phyloP scores from a whole-genome alignment of 2,329 filamentous ascomycete species.

The Fusarium domesticum region DNA sequence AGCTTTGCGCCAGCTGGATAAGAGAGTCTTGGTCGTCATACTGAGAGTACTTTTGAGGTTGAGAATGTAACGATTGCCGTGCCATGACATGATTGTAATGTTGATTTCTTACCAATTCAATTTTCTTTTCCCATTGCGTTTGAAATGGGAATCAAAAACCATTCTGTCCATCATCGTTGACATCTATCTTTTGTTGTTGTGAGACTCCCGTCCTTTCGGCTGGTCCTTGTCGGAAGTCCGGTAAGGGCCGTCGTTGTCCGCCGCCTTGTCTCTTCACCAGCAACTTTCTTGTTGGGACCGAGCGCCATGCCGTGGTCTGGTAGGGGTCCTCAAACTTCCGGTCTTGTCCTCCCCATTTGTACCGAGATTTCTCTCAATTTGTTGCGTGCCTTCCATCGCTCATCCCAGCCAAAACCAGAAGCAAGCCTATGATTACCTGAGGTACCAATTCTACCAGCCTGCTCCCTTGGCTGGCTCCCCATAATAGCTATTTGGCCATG shows the following conservation, averaged over 20 bases:
- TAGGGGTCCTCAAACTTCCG: slow-evolving; percentile 27
- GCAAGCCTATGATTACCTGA: too few species aligned
- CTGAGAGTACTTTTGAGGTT: too few species aligned
- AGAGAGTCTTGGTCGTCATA: too few species aligned
- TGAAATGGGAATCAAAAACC: too few species aligned
- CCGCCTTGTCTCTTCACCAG: slow-evolving; percentile 6
- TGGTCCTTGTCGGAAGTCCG: slow-evolving; percentile 23
- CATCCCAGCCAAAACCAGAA: too few species aligned
- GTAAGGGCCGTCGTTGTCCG: slow-evolving; percentile 29
- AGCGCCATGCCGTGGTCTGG: slow-evolving; percentile 16
- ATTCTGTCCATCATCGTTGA: too few species aligned
- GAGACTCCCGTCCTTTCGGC: neutral
- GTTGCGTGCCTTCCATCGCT: slow-evolving; percentile 29
- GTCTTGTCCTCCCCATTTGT: slow-evolving; percentile 24
- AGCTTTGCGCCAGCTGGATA: too few species aligned
- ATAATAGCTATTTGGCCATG: slow-evolving; percentile 29
- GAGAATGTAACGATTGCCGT: too few species aligned
- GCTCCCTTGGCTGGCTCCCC: slow-evolving; percentile 21
- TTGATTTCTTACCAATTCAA: too few species aligned
- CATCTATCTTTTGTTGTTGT: neutral
- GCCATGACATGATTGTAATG: too few species aligned
- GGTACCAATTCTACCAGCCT: neutral
- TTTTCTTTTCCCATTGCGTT: too few species aligned
- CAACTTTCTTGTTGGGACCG: slow-evolving; percentile 14
- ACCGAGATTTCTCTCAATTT: slow-evolving; percentile 29